Evolutionary conservation across 2,329 filamentous ascomycete species (phyloP), one percentile per base, ranked within the genome.

Genomic region (Exophiala viscosa): DNA sequence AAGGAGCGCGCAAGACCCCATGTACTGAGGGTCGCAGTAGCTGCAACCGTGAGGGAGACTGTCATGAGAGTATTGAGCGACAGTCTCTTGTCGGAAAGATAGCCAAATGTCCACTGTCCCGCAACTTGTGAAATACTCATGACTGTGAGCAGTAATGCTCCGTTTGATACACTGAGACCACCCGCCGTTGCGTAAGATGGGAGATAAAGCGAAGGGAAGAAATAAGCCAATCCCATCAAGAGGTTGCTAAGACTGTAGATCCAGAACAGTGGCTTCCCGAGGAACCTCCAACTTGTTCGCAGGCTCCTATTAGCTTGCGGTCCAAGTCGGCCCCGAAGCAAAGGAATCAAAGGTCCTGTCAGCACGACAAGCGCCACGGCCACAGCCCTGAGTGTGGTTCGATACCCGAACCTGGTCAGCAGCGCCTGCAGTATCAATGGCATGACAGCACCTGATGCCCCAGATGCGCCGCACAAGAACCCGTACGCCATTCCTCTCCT

Each of bases 1-100:
- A 81, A 5, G 62, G 65, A 67, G 2, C 66, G 65, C 0, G 74
- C 68, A 13, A 77, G 62, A 0, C 76, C 77, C 76, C 77, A 80
- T 23, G 74, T 51, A 0, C 74, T 60, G 48, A 77, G 76, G 0
- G 73, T 65, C 0, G 73, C 69, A 1, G 73, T 1, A 66, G 68
- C 18, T 1, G 73, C 49, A 7, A 75, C 73, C 14, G 71, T 40
- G 0, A 71, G 71, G 1, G 72, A 74, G 33, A 76, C 62, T 1
- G 73, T 57, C 20, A 73, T 70, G 23, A 73, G 71, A 0, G 69
- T 72, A 2, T 70, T 71, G 20, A 69, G 65, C 39, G 71, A 65
- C 14, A 70, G 67, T 3, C 44, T 52, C 4, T 68, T 66, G 50
- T 80, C 77, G 4, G 72, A 65, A 2, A 73, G 58, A 14, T 64